Evolutionary conservation across 2,329 filamentous ascomycete species (phyloP).

Genomic region (Diaporthe nobilis): DNA sequence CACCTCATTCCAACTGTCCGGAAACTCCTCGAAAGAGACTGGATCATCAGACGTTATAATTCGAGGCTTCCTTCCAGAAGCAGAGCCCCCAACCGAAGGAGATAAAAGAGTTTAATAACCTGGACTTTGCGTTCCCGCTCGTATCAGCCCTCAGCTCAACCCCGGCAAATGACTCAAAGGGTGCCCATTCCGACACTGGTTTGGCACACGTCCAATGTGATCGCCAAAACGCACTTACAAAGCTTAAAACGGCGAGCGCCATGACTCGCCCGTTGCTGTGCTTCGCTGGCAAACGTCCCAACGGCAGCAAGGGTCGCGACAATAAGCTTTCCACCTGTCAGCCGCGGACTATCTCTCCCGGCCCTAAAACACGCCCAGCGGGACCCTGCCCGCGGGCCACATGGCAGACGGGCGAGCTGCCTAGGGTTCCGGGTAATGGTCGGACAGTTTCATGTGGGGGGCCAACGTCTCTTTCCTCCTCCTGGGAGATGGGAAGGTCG

Average conservation of each 20-base stretch:
- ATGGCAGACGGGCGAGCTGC: slow-evolving; percentile 2
- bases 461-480: neutral
- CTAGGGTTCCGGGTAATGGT: neutral
- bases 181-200: neutral
- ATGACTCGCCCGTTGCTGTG: slow-evolving; percentile 1
- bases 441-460: slow-evolving; percentile 4
- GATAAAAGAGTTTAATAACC: neutral
- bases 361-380: slow-evolving; percentile 1
- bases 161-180: slow-evolving; percentile 23
- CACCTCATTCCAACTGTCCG: neutral
- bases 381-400: neutral
- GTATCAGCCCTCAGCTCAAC: neutral
- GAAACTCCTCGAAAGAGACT: neutral
- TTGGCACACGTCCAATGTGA: neutral
- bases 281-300: neutral
- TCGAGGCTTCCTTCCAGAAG: neutral
- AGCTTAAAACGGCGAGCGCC: slow-evolving; percentile 5
- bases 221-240: neutral
- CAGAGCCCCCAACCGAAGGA: neutral
- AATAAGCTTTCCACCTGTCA: neutral
- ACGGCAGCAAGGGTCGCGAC: neutral
- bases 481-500: neutral
- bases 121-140: neutral
- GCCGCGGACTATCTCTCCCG: slow-evolving; percentile 12
- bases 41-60: neutral